Conservation (phyloP, 2,329 filamentous ascomycete genomes). For the Chaetoscypha palmicola region DNA sequence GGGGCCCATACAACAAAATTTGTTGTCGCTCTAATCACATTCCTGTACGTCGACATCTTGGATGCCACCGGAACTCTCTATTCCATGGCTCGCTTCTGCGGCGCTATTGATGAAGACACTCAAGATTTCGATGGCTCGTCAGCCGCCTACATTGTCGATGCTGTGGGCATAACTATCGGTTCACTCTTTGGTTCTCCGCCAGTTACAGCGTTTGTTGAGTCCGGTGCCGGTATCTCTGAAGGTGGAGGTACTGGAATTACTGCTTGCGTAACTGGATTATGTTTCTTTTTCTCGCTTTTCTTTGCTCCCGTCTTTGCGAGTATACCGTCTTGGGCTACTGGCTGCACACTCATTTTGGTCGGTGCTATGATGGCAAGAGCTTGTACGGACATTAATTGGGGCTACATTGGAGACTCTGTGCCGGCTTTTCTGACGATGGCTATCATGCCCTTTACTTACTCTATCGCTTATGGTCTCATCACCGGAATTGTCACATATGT, state of each 20-base stretch:
- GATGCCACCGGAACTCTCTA: conserved; percentile 83
- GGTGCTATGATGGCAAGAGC: conserved; percentile 80
- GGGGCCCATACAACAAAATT: conserved; percentile 64
- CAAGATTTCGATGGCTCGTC: conserved; percentile 85
- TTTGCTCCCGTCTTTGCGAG: conserved; percentile 87
- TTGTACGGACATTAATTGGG: conserved; percentile 82
- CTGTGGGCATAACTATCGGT: conserved; percentile 71
- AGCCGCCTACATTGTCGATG: conserved; percentile 77
- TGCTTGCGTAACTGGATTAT: conserved; percentile 68
- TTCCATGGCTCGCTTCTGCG: conserved; percentile 80
- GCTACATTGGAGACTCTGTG: conserved; percentile 74
- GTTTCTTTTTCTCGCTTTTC: conserved; percentile 82
- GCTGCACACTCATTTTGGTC: conserved; percentile 79
- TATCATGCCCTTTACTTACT: conserved; percentile 86
- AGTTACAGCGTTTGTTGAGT: conserved; percentile 82
- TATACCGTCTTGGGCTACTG: conserved; percentile 83
- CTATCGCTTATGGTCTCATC: conserved; percentile 80
- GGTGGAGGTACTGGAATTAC: conserved; percentile 82
- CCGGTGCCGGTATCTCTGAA: conserved; percentile 83
- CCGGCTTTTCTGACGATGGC: conserved; percentile 79
- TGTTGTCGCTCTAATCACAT: conserved; percentile 76
- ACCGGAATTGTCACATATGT: conserved; percentile 71
- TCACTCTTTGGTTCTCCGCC: conserved; percentile 71
- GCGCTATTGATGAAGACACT: conserved; percentile 71
- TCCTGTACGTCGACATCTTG: conserved; percentile 85